Evolutionary conservation across 192 early-diverging fungal genomes (phyloP), one percentile per base, ranked within the genome.

Genomic region (Gamsiella multidivaricata): DNA sequence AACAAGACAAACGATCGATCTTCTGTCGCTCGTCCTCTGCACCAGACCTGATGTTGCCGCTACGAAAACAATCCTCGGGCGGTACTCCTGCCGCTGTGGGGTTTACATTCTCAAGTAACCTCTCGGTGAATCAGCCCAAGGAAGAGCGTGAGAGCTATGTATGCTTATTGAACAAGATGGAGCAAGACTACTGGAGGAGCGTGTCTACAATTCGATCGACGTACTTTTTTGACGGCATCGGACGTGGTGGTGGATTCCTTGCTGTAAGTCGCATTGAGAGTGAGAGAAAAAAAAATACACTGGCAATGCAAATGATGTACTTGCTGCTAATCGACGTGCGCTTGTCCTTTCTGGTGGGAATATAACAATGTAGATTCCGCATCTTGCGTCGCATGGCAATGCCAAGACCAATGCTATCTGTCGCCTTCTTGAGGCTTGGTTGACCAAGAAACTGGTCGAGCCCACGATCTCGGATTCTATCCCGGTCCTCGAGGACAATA

Each of bases 351-450:
- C 8, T 42, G 41, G 0, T 41, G 14, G 6, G 12, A 54, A 33
- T 23, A 22, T n/a, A 18, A 18, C 20, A 14, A 39, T 23, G 33
- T 53, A 76, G 73, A 76, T 81, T 34, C 80, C 80, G 23, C 71
- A 81, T 37, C 36, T 81, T 17, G 80, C 80, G 17, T 74, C 72
- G 9, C 80, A 81, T 66, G 80, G 80, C n/a, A 74, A 70, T 49
- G 71, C 80, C 25, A 69, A 81, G 56, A 81, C 80, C 6, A 69
- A 73, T 23, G 33, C 52, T 5, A 61, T 81, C 11, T 75, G 71
- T 41, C 61, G 80, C n/a, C 33, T 81, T 1, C 56, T 81, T 2
- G 80, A 81, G 36, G 12, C 42, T 12, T 81, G 80, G 80, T 28
- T 81, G 33, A 75, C 61, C 28, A 61, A 70, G 51, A 81, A 81